Percentiles rank a stretch among this genome's conserved stretches.
Conservation (phyloP, 495 filamentous ascomycete genomes). For the Neurospora sp. region DNA sequence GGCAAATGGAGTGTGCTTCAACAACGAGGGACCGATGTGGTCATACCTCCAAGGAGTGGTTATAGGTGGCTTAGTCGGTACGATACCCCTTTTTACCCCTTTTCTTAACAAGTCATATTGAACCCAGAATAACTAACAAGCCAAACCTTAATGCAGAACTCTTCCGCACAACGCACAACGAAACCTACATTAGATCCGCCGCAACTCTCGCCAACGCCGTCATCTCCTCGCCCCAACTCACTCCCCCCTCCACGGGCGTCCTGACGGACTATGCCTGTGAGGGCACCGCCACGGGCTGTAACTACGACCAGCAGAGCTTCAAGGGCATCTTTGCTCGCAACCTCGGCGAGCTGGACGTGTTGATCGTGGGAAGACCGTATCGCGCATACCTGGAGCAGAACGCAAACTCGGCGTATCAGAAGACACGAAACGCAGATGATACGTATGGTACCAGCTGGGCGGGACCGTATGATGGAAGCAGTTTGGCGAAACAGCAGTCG, state of each 20-base stretch:
- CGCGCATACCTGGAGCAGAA: conserved; percentile 42
- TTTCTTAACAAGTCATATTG: neutral
- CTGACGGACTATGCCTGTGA: conserved; percentile 48
- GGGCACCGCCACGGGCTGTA: conserved; percentile 32
- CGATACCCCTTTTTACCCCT: conserved; percentile 2
- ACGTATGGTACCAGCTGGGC: conserved; percentile 47
- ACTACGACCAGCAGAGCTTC: conserved; percentile 52
- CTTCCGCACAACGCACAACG: conserved; percentile 10
- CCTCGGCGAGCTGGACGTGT: conserved; percentile 42
- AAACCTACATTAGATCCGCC: conserved; percentile 41
- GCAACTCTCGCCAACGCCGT: conserved; percentile 42
- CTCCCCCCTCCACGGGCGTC: conserved; percentile 38
- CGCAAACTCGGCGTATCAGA: conserved; percentile 45
- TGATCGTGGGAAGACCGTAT: conserved; percentile 35
- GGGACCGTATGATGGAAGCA: conserved; percentile 36
- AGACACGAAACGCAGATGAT: conserved; percentile 36
- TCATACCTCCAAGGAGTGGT: conserved; percentile 71
- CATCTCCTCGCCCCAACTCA: neutral
- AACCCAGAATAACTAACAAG: conserved; percentile 24
- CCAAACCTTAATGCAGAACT: conserved; percentile 7
- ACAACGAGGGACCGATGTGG: conserved; percentile 51
- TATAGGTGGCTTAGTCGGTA: conserved; percentile 55
- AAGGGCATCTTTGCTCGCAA: conserved; percentile 66
- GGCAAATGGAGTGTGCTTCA: conserved; percentile 38
- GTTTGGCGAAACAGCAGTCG: conserved; percentile 48